phyloP scores from a whole-genome alignment of 176 grass and related monocot species.

The Oryza officinalis region DNA sequence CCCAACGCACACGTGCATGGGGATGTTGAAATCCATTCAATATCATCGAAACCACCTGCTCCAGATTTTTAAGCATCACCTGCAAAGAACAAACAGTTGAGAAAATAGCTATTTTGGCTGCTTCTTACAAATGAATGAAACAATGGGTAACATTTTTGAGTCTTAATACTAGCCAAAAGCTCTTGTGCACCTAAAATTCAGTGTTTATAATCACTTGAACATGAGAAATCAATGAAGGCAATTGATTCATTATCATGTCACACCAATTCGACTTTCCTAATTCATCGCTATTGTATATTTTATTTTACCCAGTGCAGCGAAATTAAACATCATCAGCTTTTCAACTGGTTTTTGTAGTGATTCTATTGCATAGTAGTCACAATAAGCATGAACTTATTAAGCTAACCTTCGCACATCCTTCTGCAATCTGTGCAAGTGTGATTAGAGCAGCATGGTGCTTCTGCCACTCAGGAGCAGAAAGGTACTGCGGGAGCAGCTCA shows the following conservation, averaged over 20 bases:
- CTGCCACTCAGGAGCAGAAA: conserved; percentile 89
- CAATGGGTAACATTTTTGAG: neutral
- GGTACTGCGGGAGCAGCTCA: conserved; percentile 77
- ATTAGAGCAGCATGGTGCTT: conserved; percentile 96
- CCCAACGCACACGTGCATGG: conserved; percentile 94
- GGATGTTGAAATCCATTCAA: conserved; percentile 80
- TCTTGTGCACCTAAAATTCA: neutral
- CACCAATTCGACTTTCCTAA: neutral
- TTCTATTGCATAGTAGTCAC: neutral
- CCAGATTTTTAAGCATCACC: conserved; percentile 97
- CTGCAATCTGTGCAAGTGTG: conserved; percentile 96
- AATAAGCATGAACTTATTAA: neutral
- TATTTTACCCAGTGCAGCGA: neutral
- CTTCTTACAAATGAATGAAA: neutral
- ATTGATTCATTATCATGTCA: neutral
- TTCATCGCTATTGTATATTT: neutral
- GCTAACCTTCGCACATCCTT: conserved; percentile 94
- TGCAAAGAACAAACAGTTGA: conserved; percentile 40
- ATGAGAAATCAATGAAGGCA: neutral
- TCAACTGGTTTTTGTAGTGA: neutral
- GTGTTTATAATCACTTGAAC: conserved; percentile 2
- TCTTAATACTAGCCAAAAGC: conserved; percentile 8
- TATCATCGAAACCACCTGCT: conserved; percentile 93
- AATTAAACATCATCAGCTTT: neutral
- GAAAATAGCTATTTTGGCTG: conserved; percentile 3